These are phyloP conservation scores for Grigorovia transvaalensis DNA, from an alignment of 805 yeast genomes.

Conservation along the genomic window DNA sequence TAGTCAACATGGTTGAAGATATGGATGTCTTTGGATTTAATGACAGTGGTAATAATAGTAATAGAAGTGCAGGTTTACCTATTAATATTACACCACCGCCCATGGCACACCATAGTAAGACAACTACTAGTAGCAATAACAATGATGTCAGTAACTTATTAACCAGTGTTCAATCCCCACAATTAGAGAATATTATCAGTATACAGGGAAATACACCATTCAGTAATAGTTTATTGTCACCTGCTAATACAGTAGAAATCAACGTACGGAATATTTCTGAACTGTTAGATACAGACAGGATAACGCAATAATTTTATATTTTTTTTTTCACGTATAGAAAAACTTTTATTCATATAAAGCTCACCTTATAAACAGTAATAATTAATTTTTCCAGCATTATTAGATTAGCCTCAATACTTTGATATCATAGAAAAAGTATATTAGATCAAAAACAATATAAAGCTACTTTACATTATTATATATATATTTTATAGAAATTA, in stretches of 20 bases:
- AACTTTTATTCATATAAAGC: background rate
- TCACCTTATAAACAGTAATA: background rate
- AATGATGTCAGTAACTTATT: conserved; percentile 1
- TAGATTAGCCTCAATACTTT: too few relatives aligned
- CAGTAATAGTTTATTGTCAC: conserved; percentile 20
- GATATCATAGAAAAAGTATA: background rate
- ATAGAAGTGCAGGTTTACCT: conserved; percentile 2
- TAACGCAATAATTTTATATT: conserved; percentile 18
- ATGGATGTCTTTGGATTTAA: background rate
- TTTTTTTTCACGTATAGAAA: background rate
- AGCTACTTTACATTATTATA: too few relatives aligned
- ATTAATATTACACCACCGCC: conserved; percentile 18
- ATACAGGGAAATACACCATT: conserved; percentile 25
- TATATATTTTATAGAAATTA: too few relatives aligned
- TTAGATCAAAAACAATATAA: too few relatives aligned
- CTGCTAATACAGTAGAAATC: conserved; percentile 23
- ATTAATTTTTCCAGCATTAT: too few relatives aligned
- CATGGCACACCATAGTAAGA: conserved; percentile 17
- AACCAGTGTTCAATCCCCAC: conserved; percentile 18
- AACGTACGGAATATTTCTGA: conserved; percentile 18
- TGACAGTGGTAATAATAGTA: background rate
- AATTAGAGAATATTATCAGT: conserved; percentile 21
- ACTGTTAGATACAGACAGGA: conserved; percentile 24
- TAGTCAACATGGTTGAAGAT: background rate
- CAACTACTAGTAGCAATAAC: conserved; percentile 1